These are phyloP conservation scores for Westerdykella ornata DNA, from an alignment of 2,329 filamentous ascomycete species.

Conservation along the genomic window DNA sequence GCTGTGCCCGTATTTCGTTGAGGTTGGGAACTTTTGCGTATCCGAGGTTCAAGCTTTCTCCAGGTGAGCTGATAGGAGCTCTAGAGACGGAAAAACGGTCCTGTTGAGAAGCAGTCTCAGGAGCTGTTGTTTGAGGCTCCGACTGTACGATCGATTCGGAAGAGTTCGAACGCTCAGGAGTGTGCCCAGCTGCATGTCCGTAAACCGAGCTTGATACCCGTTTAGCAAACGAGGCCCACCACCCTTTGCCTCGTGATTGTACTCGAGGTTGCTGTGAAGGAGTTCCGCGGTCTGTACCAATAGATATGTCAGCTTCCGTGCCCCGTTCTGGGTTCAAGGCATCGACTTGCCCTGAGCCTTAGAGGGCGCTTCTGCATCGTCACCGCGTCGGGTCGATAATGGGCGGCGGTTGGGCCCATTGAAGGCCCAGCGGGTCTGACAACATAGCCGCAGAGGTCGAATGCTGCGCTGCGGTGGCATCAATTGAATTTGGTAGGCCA, in stretches of 20 bases:
- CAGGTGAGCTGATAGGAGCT: too few relatives aligned
- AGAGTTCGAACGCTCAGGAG: too few relatives aligned
- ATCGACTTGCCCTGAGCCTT: not conserved
- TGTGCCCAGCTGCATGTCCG: not conserved
- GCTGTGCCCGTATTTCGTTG: too few relatives aligned
- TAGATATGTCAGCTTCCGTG: too few relatives aligned
- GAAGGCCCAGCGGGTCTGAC: constrained; percentile 31
- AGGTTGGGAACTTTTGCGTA: too few relatives aligned
- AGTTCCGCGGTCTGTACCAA: too few relatives aligned
- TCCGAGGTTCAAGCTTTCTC: too few relatives aligned
- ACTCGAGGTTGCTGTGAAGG: not conserved
- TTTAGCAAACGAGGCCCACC: constrained; percentile 1
- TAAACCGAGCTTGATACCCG: not conserved
- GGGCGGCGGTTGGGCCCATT: constrained; percentile 9
- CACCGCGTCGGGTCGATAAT: constrained; percentile 6
- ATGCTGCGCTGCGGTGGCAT: constrained; percentile 41
- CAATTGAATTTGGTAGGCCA: constrained; percentile 33
- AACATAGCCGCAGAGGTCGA: constrained; percentile 40
- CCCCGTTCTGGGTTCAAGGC: not conserved
- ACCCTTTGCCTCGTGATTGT: not conserved
- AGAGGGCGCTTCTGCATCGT: constrained; percentile 2
- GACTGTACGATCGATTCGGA: too few relatives aligned
- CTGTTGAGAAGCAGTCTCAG: too few relatives aligned
- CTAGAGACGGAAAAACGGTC: too few relatives aligned
- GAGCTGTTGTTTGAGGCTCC: too few relatives aligned